These are phyloP conservation scores for Porphyrellus sp. DNA, from an alignment of 1,284 basidiomycete genomes.

Conservation along the genomic window DNA sequence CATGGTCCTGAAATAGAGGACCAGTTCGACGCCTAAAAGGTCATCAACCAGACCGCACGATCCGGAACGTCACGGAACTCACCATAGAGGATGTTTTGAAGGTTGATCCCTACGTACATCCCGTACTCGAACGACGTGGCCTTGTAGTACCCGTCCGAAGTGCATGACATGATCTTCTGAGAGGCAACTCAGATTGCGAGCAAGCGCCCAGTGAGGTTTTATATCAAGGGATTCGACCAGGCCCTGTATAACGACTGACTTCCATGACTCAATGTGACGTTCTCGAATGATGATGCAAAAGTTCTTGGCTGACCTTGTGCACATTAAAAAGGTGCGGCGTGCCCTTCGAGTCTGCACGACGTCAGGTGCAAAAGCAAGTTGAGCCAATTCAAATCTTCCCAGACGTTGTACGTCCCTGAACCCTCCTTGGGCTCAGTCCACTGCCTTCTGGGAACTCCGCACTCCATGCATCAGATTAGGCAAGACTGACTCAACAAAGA, in stretches of 20 bases:
- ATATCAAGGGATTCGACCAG: background rate
- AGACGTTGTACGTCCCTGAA: background rate
- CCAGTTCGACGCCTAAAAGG: background rate
- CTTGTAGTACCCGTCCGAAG: background rate
- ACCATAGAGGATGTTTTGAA: slow-evolving; percentile 5
- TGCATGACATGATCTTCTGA: slow-evolving; percentile 3
- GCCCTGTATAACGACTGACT: background rate
- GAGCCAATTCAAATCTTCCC: background rate
- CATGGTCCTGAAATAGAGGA: slow-evolving; percentile 2
- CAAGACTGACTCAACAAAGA: no score
- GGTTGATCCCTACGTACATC: slow-evolving; percentile 1
- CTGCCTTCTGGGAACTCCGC: no score
- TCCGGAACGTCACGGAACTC: background rate
- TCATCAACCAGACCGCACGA: background rate
- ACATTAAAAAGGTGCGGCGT: background rate
- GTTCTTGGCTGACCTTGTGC: background rate
- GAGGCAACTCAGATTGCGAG: background rate
- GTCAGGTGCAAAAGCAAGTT: no score
- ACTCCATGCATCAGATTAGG: no score
- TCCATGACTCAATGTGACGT: background rate
- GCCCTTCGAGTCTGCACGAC: no score
- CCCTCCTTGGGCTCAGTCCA: background rate
- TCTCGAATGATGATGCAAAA: background rate
- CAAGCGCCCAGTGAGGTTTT: background rate
- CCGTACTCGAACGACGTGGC: background rate